phyloP scores from a whole-genome alignment of 2,329 filamentous ascomycete genomes.

The Fusarium dimerum region DNA sequence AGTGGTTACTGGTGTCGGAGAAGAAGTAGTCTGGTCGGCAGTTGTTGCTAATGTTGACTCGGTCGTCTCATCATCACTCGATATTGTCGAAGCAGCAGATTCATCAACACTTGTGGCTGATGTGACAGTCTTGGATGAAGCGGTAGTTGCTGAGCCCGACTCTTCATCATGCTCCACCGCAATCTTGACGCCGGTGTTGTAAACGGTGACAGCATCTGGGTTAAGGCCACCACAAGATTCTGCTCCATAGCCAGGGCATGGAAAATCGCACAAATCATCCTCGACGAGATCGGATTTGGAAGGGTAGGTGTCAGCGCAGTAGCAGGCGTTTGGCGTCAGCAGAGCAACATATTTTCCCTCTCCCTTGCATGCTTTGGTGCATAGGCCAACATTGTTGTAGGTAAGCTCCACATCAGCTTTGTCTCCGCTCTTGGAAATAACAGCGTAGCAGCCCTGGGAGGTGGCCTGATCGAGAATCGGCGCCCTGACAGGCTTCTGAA shows the following conservation, averaged over 20 bases:
- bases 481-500: not conserved
- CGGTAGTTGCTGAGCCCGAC: no score
- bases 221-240: slow-evolving; percentile 15
- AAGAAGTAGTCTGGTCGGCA: no score
- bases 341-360: slow-evolving; percentile 2
- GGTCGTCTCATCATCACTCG: no score
- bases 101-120: no score
- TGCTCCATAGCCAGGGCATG: slow-evolving; percentile 8
- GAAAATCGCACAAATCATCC: slow-evolving; percentile 12
- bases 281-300: slow-evolving; percentile 4
- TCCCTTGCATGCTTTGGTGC: not conserved
- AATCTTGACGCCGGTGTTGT: slow-evolving; percentile 8
- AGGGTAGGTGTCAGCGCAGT: slow-evolving; percentile 17
- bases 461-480: not conserved
- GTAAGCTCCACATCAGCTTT: no score
- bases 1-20: no score
- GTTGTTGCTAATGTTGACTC: no score
- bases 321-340: slow-evolving; percentile 3
- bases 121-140: no score
- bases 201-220: slow-evolving; percentile 8
- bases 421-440: slow-evolving; percentile 1
- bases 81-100: no score
- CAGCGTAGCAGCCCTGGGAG: slow-evolving; percentile 18
- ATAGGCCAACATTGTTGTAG: slow-evolving; percentile 3
- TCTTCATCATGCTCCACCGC: not conserved